Evolutionary conservation across 257 asterid genomes (phyloP), one percentile per base, ranked within the genome.

Genomic region (Fraxinus pennsylvanica): DNA sequence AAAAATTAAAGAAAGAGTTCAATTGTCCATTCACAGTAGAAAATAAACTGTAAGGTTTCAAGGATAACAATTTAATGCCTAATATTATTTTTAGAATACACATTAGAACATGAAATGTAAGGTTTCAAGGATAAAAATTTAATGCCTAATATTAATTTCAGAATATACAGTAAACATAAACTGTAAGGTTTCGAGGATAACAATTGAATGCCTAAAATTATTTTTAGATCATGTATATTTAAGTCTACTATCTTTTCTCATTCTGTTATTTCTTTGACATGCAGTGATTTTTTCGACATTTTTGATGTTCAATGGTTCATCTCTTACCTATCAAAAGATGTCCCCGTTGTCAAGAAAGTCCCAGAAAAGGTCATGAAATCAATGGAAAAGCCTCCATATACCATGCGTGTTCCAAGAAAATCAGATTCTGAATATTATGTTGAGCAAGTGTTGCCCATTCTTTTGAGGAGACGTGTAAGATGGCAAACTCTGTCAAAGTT

Each of bases 341-440:
- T 96, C 45, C 89, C 95, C 5, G 89, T 93, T 47, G 91, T 93
- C 72, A 93, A 92, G 89, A 90, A 94, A 74, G 98, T 96, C 76
- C 98, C 99, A 6, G 98, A 92, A 75, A 96, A 86, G 89, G 94
- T 96, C 85, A 96, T 93, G 98, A 88, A 91, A 87, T 93, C 98
- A 74, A 93, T 96, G 98, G 99, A 93, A 30, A 96, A 92, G 83
- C 99, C 99, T 39, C 99, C 99, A 30, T 96, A 96, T 86, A 93
- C 98, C 72, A 96, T 91, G 98, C 98, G 98, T 68, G 98, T 93
- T 73, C 99, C 99, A 27, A 89, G 99, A 82, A 96, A 90, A 83
- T 96, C 98, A 8, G 99, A 96, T 81, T 94, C 99, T 69, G 97
- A 91, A 84, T 96, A 93, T 88, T 96, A 96, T 81, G 87, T 91